Conservation (phyloP, 2,329 filamentous ascomycete species). For the Paecilomyces niveus region DNA sequence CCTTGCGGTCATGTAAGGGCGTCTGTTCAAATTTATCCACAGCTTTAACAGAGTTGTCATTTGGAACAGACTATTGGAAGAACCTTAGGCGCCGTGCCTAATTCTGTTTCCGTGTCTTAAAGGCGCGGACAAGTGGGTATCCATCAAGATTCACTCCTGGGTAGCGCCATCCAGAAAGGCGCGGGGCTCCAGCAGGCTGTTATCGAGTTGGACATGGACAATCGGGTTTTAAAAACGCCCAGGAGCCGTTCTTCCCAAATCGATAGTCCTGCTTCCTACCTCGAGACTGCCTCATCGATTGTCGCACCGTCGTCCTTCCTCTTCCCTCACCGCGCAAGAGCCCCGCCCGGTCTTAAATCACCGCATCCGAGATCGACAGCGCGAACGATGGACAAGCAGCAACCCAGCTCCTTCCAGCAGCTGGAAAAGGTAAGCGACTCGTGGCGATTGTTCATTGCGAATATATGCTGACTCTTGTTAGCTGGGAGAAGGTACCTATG, state of each 20-base stretch:
- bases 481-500: slow-evolving; percentile 97
- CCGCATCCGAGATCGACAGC: slow-evolving; percentile 8
- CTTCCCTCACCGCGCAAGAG: slow-evolving; percentile 16
- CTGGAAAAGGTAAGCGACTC: slow-evolving; percentile 63
- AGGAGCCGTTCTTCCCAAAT: slow-evolving; percentile 14
- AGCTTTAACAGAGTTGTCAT: neutral
- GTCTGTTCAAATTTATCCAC: neutral
- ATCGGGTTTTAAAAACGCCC: slow-evolving; percentile 9
- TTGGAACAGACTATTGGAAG: slow-evolving; percentile 1
- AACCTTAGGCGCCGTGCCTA: slow-evolving; percentile 1
- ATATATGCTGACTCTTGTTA: slow-evolving; percentile 24
- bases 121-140: slow-evolving; percentile 1
- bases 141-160: slow-evolving; percentile 3
- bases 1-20: neutral
- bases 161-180: slow-evolving; percentile 4
- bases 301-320: slow-evolving; percentile 33
- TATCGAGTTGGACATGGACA: slow-evolving; percentile 4
- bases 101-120: neutral
- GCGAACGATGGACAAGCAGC: slow-evolving; percentile 72
- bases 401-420: slow-evolving; percentile 98
- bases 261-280: slow-evolving; percentile 13
- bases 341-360: slow-evolving; percentile 9
- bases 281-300: slow-evolving; percentile 25
- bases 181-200: slow-evolving; percentile 14
- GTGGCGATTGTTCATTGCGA: slow-evolving; percentile 1